Percentiles rank a stretch among this genome's conserved stretches.
Conservation (phyloP, 768 basidiomycete genomes). For the Pisolithus orientalis region DNA sequence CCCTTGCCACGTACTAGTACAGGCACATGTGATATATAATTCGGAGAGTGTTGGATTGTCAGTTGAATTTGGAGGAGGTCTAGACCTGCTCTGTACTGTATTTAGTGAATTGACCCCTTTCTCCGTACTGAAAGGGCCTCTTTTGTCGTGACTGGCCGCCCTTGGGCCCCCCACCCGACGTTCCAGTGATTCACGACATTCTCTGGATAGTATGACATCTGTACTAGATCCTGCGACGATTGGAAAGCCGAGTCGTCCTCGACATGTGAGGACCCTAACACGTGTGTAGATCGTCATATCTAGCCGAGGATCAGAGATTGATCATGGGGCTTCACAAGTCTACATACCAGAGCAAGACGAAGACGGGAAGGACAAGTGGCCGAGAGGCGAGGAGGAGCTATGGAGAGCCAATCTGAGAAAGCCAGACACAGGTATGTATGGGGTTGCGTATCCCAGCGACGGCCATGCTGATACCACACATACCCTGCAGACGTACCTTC, state of each 20-base stretch:
- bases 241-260: constrained; percentile 46
- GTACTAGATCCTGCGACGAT: constrained; percentile 59
- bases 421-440: constrained; percentile 46
- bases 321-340: constrained; percentile 37
- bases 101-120: neutral
- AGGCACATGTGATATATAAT: neutral
- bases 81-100: neutral
- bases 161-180: neutral
- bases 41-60: too few species aligned
- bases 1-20: neutral
- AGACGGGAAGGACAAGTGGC: constrained; percentile 80
- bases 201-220: constrained; percentile 44
- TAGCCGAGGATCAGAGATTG: neutral
- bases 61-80: neutral
- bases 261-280: constrained; percentile 66
- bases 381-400: constrained; percentile 65
- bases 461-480: constrained; percentile 1
- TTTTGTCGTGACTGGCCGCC: too few species aligned
- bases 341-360: constrained; percentile 76
- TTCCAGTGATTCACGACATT: neutral
- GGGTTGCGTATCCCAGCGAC: neutral
- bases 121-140: too few species aligned
- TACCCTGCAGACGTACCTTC: constrained; percentile 42
- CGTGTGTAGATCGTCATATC: constrained; percentile 30
- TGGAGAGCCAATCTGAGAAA: constrained; percentile 63